phyloP scores from a whole-genome alignment of 805 yeast genomes.

The Lachancea thermotolerans region DNA sequence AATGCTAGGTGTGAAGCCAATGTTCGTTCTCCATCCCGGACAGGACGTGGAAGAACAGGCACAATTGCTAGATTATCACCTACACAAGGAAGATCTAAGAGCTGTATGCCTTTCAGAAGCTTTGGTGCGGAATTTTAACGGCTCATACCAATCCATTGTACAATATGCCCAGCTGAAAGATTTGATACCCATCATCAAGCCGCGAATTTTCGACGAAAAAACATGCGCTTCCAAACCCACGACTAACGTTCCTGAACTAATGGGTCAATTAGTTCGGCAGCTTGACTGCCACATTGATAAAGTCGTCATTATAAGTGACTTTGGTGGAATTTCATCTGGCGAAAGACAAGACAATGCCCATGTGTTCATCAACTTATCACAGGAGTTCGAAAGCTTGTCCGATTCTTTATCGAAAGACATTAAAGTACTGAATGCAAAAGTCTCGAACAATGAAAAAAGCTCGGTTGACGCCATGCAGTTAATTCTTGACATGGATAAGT shows the following conservation, averaged over 20 bases:
- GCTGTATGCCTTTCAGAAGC: conserved; percentile 25
- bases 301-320: conserved; percentile 65
- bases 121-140: conserved; percentile 12
- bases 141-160: conserved; percentile 26
- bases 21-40: conserved; percentile 48
- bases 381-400: conserved; percentile 44
- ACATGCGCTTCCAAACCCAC: conserved; percentile 38
- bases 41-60: conserved; percentile 12
- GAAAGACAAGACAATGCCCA: conserved; percentile 80
- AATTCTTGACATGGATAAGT: conserved; percentile 14
- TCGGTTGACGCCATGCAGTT: conserved; percentile 13
- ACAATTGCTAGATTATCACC: conserved; percentile 21
- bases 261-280: conserved; percentile 30
- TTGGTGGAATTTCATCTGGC: conserved; percentile 87
- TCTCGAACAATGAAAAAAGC: background rate
- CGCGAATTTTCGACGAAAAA: conserved; percentile 57
- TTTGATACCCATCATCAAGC: conserved; percentile 45
- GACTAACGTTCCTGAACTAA: conserved; percentile 33
- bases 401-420: conserved; percentile 9
- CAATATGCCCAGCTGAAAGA: conserved; percentile 26
- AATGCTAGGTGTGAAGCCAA: conserved; percentile 60
- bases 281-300: conserved; percentile 59
- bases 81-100: conserved; percentile 18
- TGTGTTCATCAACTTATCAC: conserved; percentile 76
- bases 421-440: conserved; percentile 6